phyloP scores from a whole-genome alignment of 2,329 filamentous ascomycete genomes.

The Magnaporthiopsis incrustans region DNA sequence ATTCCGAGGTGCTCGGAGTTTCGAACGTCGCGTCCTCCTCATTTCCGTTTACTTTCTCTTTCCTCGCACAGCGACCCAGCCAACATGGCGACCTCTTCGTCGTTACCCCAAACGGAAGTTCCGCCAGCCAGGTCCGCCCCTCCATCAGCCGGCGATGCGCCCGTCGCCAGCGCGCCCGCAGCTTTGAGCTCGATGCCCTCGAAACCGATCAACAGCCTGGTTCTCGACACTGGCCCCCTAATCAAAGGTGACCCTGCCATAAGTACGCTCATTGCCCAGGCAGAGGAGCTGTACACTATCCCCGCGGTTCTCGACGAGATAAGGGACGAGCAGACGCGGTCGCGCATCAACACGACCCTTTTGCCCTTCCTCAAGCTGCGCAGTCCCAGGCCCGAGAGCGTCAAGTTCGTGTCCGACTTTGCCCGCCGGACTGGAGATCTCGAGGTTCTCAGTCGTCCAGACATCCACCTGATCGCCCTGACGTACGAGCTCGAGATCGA shows the following conservation, averaged over 20 bases:
- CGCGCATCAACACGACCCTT: slow-evolving; percentile 75
- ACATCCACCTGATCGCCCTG: slow-evolving; percentile 82
- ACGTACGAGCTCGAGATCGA: slow-evolving; percentile 94
- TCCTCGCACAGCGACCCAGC: background rate
- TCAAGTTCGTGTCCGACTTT: slow-evolving; percentile 76
- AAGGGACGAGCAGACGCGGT: slow-evolving; percentile 71
- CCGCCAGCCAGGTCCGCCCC: no score
- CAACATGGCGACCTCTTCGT: background rate
- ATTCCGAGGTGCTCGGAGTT: background rate
- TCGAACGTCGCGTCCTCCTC: background rate
- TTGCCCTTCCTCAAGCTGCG: slow-evolving; percentile 77
- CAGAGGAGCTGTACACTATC: slow-evolving; percentile 72
- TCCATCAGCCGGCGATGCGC: background rate
- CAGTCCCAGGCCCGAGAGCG: slow-evolving; percentile 64
- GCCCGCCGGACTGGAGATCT: slow-evolving; percentile 84
- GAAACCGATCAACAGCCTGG: slow-evolving; percentile 73
- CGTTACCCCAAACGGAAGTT: background rate
- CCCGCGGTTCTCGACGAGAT: slow-evolving; percentile 85
- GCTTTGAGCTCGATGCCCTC: background rate
- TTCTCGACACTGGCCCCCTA: slow-evolving; percentile 86
- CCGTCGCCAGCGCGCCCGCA: background rate
- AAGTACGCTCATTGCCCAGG: slow-evolving; percentile 70
- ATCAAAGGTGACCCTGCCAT: slow-evolving; percentile 87
- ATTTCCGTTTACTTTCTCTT: background rate
- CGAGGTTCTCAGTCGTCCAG: slow-evolving; percentile 76